Conservation (phyloP, 148 eudicot genomes). For the Fagopyrum homotropicum region DNA sequence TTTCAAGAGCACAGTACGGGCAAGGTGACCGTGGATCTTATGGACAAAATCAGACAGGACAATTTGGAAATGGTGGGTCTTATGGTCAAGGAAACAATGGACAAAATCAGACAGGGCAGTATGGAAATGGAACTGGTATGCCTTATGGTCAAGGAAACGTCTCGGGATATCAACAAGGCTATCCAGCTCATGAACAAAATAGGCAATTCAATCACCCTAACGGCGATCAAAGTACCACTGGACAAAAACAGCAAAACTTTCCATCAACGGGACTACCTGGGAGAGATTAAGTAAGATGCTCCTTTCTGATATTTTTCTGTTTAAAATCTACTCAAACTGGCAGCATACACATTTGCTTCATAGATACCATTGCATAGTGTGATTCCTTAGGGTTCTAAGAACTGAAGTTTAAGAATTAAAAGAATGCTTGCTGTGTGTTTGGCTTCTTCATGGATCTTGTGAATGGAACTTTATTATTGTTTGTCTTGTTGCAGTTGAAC, state of each 20-base stretch:
- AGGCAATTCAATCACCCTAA: constrained; percentile 19
- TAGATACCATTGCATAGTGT: neutral
- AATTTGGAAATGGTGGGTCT: neutral
- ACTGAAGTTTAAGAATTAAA: neutral
- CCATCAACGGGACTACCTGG: constrained; percentile 25
- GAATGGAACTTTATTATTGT: neutral
- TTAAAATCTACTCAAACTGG: neutral
- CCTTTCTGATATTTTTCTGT: neutral
- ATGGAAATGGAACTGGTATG: constrained; percentile 5
- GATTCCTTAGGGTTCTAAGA: neutral
- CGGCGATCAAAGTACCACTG: constrained; percentile 25
- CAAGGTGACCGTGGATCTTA: constrained; percentile 30
- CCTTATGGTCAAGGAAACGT: constrained; percentile 17
- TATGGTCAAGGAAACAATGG: too few relatives aligned
- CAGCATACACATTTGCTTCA: neutral
- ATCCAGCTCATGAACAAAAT: constrained; percentile 25
- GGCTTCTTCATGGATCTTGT: neutral
- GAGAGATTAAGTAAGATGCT: constrained; percentile 39
- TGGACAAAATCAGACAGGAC: constrained; percentile 19
- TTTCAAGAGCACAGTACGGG: constrained; percentile 28
- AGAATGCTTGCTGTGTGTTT: neutral
- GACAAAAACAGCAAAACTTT: constrained; percentile 28
- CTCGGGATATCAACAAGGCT: constrained; percentile 19
- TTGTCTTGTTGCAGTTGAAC: constrained; percentile 1
- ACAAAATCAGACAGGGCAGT: constrained; percentile 19